A percentile compares a stretch with the other conserved stretches of the same genome.
These are phyloP conservation scores for Xylariaceae sp. DNA, from an alignment of 2,329 filamentous ascomycete species.

Conservation along the genomic window DNA sequence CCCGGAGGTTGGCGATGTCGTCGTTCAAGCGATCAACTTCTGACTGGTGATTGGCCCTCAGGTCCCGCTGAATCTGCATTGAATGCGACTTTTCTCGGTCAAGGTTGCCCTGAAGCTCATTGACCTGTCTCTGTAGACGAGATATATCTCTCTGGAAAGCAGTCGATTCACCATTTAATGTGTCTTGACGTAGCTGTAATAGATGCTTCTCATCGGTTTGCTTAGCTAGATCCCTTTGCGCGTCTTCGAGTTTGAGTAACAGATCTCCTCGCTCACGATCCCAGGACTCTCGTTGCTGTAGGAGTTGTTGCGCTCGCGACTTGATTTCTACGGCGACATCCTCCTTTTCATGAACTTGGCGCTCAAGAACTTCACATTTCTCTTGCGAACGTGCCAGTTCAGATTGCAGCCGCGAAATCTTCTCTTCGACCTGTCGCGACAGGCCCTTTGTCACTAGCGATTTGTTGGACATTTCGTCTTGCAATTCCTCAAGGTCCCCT, in stretches of 20 bases:
- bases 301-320: slow-evolving; percentile 38
- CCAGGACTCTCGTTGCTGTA: slow-evolving; percentile 38
- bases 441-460: slow-evolving; percentile 72
- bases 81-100: slow-evolving; percentile 60
- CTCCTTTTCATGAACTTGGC: slow-evolving; percentile 43
- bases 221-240: slow-evolving; percentile 55
- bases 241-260: slow-evolving; percentile 47
- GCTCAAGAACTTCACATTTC: slow-evolving; percentile 48
- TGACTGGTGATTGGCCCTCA: slow-evolving; percentile 47
- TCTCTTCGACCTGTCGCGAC: slow-evolving; percentile 71
- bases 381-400: slow-evolving; percentile 54
- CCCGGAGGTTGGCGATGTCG: slow-evolving; percentile 58
- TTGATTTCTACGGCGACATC: slow-evolving; percentile 43
- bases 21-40: slow-evolving; percentile 45
- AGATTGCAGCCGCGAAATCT: slow-evolving; percentile 59
- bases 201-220: slow-evolving; percentile 63
- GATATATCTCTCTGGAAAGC: slow-evolving; percentile 62
- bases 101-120: slow-evolving; percentile 17
- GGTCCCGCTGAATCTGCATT: slow-evolving; percentile 58
- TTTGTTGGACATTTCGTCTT: slow-evolving; percentile 75
- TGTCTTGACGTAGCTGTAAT: slow-evolving; percentile 64
- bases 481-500: slow-evolving; percentile 59
- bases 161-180: slow-evolving; percentile 60
- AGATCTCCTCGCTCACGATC: slow-evolving; percentile 37
- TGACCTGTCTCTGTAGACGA: slow-evolving; percentile 18